Percentiles rank a stretch among this genome's conserved stretches.
Evolutionary conservation across 2,329 filamentous ascomycete species (phyloP).

Genomic region (Fusarium bactridioides): DNA sequence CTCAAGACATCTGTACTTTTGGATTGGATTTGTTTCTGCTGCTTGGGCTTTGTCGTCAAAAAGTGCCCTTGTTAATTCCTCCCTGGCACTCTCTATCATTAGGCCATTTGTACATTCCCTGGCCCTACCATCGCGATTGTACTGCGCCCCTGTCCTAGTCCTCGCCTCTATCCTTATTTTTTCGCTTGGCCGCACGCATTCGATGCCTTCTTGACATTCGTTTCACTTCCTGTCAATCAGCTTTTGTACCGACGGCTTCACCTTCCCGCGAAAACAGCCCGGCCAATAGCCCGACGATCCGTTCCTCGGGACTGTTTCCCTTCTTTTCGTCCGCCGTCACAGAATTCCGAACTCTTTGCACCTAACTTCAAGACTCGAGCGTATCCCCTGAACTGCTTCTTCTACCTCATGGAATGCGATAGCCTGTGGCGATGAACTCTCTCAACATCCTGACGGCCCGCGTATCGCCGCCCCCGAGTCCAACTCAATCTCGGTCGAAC

Average conservation of each 20-base stretch:
- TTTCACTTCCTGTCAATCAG: constrained; percentile 25
- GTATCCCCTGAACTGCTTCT: constrained; percentile 1
- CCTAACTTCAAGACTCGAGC: neutral
- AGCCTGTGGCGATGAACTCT: constrained; percentile 84
- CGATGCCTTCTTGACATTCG: constrained; percentile 40
- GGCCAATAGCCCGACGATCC: constrained; percentile 11
- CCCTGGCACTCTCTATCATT: neutral
- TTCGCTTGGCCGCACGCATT: constrained; percentile 18
- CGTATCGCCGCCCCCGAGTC: constrained; percentile 70
- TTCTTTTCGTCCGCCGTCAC: constrained; percentile 4
- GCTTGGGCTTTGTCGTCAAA: constrained; percentile 1
- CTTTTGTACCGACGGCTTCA: constrained; percentile 9
- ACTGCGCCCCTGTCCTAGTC: constrained; percentile 25
- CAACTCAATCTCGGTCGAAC: constrained; percentile 66
- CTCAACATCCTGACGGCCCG: constrained; percentile 91
- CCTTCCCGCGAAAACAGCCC: constrained; percentile 21
- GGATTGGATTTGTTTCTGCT: constrained; percentile 11
- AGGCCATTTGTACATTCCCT: constrained; percentile 18
- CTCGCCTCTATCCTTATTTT: constrained; percentile 5
- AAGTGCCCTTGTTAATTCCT: constrained; percentile 16
- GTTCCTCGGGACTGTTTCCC: constrained; percentile 2
- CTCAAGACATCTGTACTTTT: constrained; percentile 29
- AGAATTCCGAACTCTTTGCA: neutral
- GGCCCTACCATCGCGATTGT: constrained; percentile 16
- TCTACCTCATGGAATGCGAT: constrained; percentile 63